A percentile compares a stretch with the other conserved stretches of the same genome.
Evolutionary conservation across 2,329 filamentous ascomycete genomes (phyloP).

Genomic region (Alternaria alternata): DNA sequence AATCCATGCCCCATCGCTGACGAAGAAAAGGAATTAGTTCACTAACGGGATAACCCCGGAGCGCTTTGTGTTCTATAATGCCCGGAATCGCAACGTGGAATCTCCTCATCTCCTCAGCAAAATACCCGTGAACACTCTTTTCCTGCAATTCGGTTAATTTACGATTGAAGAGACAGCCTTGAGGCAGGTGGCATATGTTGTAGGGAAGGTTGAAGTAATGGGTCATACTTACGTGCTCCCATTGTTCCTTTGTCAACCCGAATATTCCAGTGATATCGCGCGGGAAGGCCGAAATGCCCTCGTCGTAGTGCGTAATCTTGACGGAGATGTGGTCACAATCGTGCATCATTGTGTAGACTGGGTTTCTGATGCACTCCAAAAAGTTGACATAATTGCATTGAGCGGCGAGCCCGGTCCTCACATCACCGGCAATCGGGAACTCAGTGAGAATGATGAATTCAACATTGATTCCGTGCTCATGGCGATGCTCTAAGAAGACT

Average conservation of each 20-base stretch:
- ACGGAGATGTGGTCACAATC: slow-evolving; percentile 21
- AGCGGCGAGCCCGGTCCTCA: neutral
- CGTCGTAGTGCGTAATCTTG: slow-evolving; percentile 31
- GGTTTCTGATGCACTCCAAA: slow-evolving; percentile 25
- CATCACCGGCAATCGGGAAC: neutral
- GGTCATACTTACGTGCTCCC: slow-evolving; percentile 25
- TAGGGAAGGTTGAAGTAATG: neutral
- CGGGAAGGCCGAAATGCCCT: slow-evolving; percentile 23
- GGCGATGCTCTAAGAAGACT: neutral
- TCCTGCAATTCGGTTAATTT: slow-evolving; percentile 8
- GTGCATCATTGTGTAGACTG: slow-evolving; percentile 29
- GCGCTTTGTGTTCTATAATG: no score
- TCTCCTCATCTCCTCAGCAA: neutral
- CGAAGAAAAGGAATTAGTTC: slow-evolving; percentile 3
- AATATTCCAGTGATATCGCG: slow-evolving; percentile 24
- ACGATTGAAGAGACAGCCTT: neutral
- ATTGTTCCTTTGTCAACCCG: slow-evolving; percentile 26
- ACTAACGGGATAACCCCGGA: neutral
- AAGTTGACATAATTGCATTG: slow-evolving; percentile 22
- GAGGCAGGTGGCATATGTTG: neutral
- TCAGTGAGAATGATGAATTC: slow-evolving; percentile 35
- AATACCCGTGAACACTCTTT: neutral
- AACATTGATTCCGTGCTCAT: slow-evolving; percentile 14
- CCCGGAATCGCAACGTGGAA: slow-evolving; percentile 2
- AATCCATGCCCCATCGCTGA: slow-evolving; percentile 22